Evolutionary conservation across 345 rosid species (phyloP).

Genomic region (Boechera divaricarpa): DNA sequence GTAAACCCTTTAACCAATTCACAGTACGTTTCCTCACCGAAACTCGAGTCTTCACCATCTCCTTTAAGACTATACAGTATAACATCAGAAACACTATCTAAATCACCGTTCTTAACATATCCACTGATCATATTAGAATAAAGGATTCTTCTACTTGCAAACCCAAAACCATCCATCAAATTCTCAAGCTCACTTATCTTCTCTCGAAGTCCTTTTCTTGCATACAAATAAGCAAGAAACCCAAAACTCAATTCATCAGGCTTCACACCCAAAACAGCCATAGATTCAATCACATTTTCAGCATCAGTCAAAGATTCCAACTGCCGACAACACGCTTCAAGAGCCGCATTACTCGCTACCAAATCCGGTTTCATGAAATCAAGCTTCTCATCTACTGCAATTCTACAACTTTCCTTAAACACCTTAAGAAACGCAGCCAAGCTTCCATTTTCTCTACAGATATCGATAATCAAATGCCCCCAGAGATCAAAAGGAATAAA

Average conservation of each 20-base stretch:
- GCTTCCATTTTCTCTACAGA: slow-evolving; percentile 55
- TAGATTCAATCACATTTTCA: slow-evolving; percentile 64
- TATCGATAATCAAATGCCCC: slow-evolving; percentile 68
- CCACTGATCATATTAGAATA: slow-evolving; percentile 70
- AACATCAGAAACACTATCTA: slow-evolving; percentile 59
- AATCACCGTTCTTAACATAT: slow-evolving; percentile 64
- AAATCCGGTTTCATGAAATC: slow-evolving; percentile 74
- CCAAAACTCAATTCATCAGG: slow-evolving; percentile 82
- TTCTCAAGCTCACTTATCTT: slow-evolving; percentile 70
- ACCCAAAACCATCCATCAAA: slow-evolving; percentile 67
- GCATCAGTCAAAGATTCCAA: slow-evolving; percentile 72
- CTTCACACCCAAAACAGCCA: slow-evolving; percentile 73
- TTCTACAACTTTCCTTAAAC: slow-evolving; percentile 72
- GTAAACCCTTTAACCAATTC: slow-evolving; percentile 76
- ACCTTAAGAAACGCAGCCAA: slow-evolving; percentile 62
- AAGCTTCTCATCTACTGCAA: slow-evolving; percentile 78
- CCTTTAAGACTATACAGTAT: slow-evolving; percentile 50
- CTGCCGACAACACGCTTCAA: slow-evolving; percentile 69
- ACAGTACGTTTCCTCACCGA: slow-evolving; percentile 60
- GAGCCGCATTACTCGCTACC: slow-evolving; percentile 72
- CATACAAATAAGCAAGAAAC: slow-evolving; percentile 83
- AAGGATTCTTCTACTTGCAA: slow-evolving; percentile 49
- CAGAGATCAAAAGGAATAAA: slow-evolving; percentile 80
- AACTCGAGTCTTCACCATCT: slow-evolving; percentile 47
- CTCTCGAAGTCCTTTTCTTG: slow-evolving; percentile 67